phyloP scores from a whole-genome alignment of 1,284 basidiomycete species.

The Tilletia horrida region DNA sequence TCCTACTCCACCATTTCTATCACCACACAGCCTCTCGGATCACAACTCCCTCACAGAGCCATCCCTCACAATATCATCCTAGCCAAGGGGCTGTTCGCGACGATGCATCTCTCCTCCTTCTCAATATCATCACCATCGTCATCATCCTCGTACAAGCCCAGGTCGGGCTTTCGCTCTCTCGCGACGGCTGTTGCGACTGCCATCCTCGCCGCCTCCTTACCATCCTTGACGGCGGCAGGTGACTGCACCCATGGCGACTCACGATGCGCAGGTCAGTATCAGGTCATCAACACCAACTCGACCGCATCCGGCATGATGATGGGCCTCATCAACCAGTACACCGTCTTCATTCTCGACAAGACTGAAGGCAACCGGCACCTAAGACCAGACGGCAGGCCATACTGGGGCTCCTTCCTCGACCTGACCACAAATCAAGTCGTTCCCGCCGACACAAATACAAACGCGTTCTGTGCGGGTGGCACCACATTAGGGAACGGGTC shows the following conservation, averaged over 20 bases:
- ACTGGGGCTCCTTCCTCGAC: conserved; percentile 48
- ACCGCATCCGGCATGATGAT: conserved; percentile 55
- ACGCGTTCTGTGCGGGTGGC: conserved; percentile 56
- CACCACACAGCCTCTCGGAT: no score
- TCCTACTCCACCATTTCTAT: no score
- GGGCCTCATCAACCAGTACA: conserved; percentile 49
- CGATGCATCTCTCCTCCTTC: conserved; percentile 24
- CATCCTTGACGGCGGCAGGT: neutral
- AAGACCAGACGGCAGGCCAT: conserved; percentile 35
- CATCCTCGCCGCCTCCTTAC: conserved; percentile 21
- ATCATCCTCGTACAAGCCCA: conserved; percentile 14
- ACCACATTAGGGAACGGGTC: conserved; percentile 54
- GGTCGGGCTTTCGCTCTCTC: conserved; percentile 10
- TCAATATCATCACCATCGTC: conserved; percentile 25
- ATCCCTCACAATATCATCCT: neutral
- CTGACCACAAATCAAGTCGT: conserved; percentile 41
- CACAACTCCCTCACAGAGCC: neutral
- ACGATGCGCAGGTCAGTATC: conserved; percentile 34
- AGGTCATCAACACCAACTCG: conserved; percentile 43
- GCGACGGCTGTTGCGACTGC: conserved; percentile 26
- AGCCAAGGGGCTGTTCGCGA: conserved; percentile 15
- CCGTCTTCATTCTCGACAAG: conserved; percentile 56
- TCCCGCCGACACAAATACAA: conserved; percentile 49
- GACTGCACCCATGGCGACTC: conserved; percentile 9
- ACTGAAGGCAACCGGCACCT: conserved; percentile 53